Conservation (phyloP, 2,329 filamentous ascomycete genomes). For the Chaetothyriales sp. region DNA sequence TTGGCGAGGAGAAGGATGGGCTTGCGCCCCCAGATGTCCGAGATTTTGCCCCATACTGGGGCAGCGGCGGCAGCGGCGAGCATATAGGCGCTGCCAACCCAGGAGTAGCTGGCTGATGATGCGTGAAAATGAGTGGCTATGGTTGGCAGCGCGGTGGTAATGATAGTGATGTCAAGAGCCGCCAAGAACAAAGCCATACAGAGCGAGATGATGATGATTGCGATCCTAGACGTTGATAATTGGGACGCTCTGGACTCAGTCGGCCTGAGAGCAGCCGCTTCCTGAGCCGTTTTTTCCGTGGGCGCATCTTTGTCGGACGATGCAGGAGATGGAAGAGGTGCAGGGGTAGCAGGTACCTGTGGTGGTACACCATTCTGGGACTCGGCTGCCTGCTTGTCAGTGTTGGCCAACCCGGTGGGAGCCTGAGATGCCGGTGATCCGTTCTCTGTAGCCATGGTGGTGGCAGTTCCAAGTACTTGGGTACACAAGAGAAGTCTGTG, state of each 20-base stretch:
- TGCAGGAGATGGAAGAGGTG: neutral
- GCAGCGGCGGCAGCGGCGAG: slow-evolving; percentile 36
- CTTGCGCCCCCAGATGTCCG: slow-evolving; percentile 56
- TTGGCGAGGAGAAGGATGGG: slow-evolving; percentile 47
- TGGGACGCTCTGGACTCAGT: slow-evolving; percentile 25
- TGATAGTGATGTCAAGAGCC: slow-evolving; percentile 43
- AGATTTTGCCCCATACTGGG: slow-evolving; percentile 49
- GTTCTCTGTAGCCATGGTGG: neutral
- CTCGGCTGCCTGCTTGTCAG: neutral
- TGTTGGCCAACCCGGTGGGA: too few relatives aligned
- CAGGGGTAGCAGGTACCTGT: too few relatives aligned
- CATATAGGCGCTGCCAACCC: slow-evolving; percentile 36
- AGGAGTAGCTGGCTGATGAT: slow-evolving; percentile 33
- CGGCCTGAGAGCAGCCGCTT: slow-evolving; percentile 1
- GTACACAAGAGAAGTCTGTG: too few relatives aligned
- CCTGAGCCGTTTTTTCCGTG: neutral
- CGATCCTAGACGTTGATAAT: slow-evolving; percentile 28
- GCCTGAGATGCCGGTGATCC: neutral
- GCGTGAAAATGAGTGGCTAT: slow-evolving; percentile 31
- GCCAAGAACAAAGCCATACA: slow-evolving; percentile 46
- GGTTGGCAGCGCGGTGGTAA: slow-evolving; percentile 33
- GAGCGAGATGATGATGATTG: slow-evolving; percentile 29
- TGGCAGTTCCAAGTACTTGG: neutral
- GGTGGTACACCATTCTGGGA: neutral
- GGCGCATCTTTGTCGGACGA: neutral